phyloP scores from a whole-genome alignment of 495 filamentous ascomycete species.

The Neurospora pannonica region DNA sequence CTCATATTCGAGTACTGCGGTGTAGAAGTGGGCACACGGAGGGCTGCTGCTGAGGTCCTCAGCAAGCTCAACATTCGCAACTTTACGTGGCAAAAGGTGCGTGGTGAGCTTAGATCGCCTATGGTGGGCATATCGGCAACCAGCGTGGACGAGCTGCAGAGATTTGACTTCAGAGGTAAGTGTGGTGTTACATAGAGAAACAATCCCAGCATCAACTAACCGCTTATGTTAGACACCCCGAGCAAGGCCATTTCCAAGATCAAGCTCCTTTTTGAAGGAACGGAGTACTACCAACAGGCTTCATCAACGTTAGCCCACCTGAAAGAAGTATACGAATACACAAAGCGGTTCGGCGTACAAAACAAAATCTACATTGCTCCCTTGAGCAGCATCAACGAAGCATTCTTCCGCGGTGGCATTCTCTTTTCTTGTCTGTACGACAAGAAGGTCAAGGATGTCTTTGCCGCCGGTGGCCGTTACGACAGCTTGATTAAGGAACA shows the following conservation, averaged over 20 bases:
- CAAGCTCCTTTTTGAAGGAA: conserved; percentile 64
- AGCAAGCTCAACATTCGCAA: conserved; percentile 81
- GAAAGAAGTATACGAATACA: conserved; percentile 62
- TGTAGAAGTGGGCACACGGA: conserved; percentile 57
- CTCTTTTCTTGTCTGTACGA: conserved; percentile 90
- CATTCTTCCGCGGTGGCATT: conserved; percentile 80
- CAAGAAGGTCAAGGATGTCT: conserved; percentile 69
- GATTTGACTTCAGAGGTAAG: conserved; percentile 81
- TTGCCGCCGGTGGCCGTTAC: conserved; percentile 91
- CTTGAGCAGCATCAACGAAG: conserved; percentile 81
- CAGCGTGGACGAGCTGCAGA: conserved; percentile 78
- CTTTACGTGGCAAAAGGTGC: conserved; percentile 76
- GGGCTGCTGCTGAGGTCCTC: conserved; percentile 68
- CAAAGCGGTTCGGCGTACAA: conserved; percentile 62
- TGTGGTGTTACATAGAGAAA: background rate
- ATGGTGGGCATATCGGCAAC: conserved; percentile 77
- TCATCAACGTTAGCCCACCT: conserved; percentile 71
- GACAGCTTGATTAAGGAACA: conserved; percentile 73
- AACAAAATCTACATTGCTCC: conserved; percentile 79
- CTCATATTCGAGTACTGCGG: conserved; percentile 82
- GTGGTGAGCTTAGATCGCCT: conserved; percentile 71
- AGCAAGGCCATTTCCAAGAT: conserved; percentile 65
- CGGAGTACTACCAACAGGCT: conserved; percentile 53
- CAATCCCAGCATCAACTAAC: background rate
- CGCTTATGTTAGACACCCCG: conserved; percentile 44